Evolutionary conservation across 306 rosid genomes (phyloP).

Genomic region (Acacia acuminata): DNA sequence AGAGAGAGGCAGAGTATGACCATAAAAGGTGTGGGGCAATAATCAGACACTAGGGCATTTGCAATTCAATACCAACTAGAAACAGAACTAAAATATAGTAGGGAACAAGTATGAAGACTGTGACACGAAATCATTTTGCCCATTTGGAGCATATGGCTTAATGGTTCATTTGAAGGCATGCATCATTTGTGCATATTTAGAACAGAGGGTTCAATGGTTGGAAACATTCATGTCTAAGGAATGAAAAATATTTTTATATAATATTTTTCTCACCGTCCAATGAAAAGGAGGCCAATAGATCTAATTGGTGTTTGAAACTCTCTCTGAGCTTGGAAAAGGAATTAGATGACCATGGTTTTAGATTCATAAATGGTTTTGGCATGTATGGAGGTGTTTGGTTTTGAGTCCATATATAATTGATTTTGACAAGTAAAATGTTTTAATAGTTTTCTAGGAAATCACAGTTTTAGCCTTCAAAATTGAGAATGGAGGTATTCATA

Average conservation of each 20-base stretch:
- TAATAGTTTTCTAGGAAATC: too few species aligned
- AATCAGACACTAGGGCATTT: background rate
- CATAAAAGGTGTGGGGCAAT: background rate
- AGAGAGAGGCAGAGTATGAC: background rate
- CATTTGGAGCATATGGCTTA: background rate
- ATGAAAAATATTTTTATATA: background rate
- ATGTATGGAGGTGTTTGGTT: background rate
- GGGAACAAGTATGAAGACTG: background rate
- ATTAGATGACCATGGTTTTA: background rate
- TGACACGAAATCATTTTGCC: background rate
- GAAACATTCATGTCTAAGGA: background rate
- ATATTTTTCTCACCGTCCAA: background rate
- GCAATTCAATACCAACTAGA: background rate
- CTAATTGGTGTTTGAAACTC: background rate
- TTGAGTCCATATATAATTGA: too few species aligned
- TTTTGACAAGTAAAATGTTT: too few species aligned
- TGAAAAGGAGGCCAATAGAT: background rate
- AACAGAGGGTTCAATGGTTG: background rate
- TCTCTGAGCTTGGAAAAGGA: background rate
- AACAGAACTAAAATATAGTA: too few species aligned
- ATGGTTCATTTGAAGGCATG: background rate
- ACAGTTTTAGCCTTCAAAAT: too few species aligned
- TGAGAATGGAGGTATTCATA: too few species aligned
- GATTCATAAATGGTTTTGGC: background rate
- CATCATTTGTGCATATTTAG: background rate